Conservation (phyloP, 2,329 filamentous ascomycete species). For the Trichoderma sp. region DNA sequence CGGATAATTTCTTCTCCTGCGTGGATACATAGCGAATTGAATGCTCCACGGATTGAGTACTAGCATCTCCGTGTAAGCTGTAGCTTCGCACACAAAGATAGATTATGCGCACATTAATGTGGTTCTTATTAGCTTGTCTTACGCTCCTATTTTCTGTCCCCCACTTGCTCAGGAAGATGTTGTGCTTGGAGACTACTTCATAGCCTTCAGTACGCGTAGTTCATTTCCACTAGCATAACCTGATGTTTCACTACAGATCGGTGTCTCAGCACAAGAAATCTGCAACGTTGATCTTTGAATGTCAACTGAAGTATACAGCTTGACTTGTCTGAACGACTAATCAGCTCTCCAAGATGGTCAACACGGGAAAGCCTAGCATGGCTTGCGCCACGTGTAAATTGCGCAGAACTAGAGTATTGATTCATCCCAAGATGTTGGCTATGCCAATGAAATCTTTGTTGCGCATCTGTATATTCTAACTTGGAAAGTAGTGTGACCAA, state of each 20-base stretch:
- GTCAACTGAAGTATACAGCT: neutral
- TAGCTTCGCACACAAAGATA: neutral
- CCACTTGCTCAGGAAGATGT: neutral
- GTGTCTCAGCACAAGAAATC: neutral
- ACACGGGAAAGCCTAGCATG: conserved; percentile 25
- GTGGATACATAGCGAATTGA: neutral
- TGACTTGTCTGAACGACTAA: neutral
- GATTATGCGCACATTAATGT: neutral
- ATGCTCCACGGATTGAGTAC: neutral
- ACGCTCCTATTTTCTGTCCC: neutral
- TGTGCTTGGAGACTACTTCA: neutral
- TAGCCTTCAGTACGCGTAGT: neutral
- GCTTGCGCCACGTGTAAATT: conserved; percentile 27
- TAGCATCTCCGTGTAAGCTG: neutral
- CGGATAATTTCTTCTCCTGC: neutral
- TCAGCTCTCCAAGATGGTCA: neutral
- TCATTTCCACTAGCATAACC: neutral
- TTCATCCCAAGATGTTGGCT: neutral
- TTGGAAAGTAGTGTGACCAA: conserved; percentile 26
- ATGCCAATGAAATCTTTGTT: neutral
- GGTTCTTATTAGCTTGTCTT: neutral
- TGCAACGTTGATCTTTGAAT: neutral
- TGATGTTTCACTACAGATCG: neutral
- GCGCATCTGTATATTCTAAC: neutral
- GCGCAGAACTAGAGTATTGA: conserved; percentile 27